Evolutionary conservation across 345 rosid genomes (phyloP).

Genomic region (Microthlaspi erraticum): DNA sequence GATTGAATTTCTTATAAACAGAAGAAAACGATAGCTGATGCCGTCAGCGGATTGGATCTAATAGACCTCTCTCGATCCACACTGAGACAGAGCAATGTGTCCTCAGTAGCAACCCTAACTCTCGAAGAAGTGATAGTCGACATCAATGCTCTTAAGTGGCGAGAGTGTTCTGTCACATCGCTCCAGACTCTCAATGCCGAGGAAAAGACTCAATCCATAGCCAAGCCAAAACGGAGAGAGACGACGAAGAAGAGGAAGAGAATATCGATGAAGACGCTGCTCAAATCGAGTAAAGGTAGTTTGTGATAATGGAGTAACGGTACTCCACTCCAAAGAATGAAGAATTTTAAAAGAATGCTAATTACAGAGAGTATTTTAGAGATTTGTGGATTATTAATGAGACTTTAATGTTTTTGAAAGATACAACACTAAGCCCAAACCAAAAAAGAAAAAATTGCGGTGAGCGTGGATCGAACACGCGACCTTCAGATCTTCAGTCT

Average conservation of each 20-base stretch:
- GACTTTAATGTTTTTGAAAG: too few species aligned
- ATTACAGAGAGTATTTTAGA: too few species aligned
- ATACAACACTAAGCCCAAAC: too few species aligned
- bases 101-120: background rate
- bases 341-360: too few species aligned
- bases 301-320: too few species aligned
- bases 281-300: background rate
- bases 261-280: background rate
- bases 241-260: background rate
- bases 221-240: background rate
- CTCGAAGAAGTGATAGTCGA: background rate
- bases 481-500: slow-evolving; percentile 99
- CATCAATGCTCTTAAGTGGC: background rate
- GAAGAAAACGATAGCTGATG: background rate
- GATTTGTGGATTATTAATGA: too few species aligned
- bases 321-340: too few species aligned
- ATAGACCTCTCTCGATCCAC: background rate
- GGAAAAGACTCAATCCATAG: background rate
- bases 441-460: slow-evolving; percentile 50
- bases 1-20: background rate
- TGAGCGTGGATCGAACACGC: slow-evolving; percentile 97
- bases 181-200: background rate
- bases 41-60: background rate
- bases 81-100: background rate
- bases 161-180: background rate